phyloP scores from a whole-genome alignment of 169 alveolate species.

The Plasmodium gonderi region DNA sequence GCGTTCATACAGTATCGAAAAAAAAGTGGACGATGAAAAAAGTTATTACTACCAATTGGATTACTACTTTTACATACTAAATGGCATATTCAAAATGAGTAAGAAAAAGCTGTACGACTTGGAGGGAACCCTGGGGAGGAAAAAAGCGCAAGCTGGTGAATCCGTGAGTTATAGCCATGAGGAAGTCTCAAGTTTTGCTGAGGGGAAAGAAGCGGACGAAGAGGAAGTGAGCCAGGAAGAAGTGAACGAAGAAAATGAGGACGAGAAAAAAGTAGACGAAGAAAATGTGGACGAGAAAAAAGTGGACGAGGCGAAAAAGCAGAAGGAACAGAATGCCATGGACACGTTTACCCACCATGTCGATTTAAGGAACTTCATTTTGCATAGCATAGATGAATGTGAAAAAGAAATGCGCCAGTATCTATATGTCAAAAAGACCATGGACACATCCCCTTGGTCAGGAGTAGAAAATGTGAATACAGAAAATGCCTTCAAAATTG shows the following conservation, averaged over 20 bases:
- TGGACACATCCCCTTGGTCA: neutral
- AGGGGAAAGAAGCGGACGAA: no score
- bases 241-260: neutral
- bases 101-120: neutral
- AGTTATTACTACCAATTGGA: neutral
- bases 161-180: neutral
- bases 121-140: neutral
- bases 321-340: neutral
- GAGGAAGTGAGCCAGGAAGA: neutral
- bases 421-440: neutral
- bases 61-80: slow-evolving; percentile 39
- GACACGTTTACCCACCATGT: no score
- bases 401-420: slow-evolving; percentile 6
- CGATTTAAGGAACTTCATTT: slow-evolving; percentile 7
- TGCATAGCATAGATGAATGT: neutral
- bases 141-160: neutral
- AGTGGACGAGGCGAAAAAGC: neutral
- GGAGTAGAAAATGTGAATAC: neutral
- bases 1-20: neutral
- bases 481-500: slow-evolving; percentile 18
- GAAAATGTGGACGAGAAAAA: neutral
- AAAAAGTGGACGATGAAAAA: neutral
- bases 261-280: neutral
- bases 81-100: slow-evolving; percentile 30
- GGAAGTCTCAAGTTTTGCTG: no score